A percentile compares a stretch with the other conserved stretches of the same genome.
Conservation (phyloP, 345 rosid species). For the Salix udensis region DNA sequence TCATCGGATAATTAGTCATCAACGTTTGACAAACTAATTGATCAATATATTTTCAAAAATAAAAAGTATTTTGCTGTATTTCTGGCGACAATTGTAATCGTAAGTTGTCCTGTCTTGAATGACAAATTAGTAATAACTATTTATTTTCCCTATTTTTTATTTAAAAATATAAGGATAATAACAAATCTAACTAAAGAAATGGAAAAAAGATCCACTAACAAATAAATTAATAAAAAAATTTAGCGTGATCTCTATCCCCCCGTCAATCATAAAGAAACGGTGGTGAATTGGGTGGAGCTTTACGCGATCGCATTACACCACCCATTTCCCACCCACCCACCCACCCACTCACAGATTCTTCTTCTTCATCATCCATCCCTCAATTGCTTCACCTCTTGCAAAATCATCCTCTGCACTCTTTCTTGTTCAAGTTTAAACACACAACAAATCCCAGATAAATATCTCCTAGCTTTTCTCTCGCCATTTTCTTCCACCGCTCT, state of each 20-base stretch:
- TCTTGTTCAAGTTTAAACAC: background rate
- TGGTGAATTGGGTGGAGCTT: constrained; percentile 40
- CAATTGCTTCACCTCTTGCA: background rate
- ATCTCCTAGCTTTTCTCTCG: background rate
- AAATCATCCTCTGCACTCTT: background rate
- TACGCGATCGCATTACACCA: constrained; percentile 40
- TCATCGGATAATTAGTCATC: too few species aligned
- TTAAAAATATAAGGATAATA: background rate
- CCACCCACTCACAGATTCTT: constrained; percentile 9
- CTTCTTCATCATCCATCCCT: background rate
- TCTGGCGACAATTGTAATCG: too few species aligned
- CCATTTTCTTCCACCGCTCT: background rate
- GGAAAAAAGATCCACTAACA: background rate
- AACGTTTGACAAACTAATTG: too few species aligned
- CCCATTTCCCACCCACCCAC: background rate
- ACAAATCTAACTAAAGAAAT: background rate
- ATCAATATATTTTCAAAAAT: too few species aligned
- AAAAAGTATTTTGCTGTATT: too few species aligned
- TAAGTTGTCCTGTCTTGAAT: too few species aligned
- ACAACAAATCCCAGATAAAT: too few species aligned
- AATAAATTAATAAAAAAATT: background rate
- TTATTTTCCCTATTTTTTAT: background rate
- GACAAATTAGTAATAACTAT: background rate
- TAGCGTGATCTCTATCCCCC: constrained; percentile 1
- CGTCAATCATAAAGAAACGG: constrained; percentile 16